Conservation (phyloP, 2,329 filamentous ascomycete genomes). For the Pseudovirgaria hyperparasitica region DNA sequence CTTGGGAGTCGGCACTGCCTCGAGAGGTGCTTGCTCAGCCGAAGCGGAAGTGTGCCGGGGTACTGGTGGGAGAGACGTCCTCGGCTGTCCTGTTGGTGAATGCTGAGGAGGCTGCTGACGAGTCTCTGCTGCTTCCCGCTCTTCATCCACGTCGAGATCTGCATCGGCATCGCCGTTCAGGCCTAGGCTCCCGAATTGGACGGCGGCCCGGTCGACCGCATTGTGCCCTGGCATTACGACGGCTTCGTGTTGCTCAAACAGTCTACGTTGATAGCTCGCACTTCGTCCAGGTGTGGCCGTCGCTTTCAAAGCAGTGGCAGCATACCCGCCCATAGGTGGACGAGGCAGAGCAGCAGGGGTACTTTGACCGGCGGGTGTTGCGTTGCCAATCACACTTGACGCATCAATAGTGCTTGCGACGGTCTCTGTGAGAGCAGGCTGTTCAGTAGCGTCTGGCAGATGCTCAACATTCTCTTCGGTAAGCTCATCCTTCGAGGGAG, state of each 20-base stretch:
- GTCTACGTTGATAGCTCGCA: conserved; percentile 70
- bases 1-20: conserved; percentile 38
- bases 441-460: conserved; percentile 61
- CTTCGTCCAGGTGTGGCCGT: conserved; percentile 48
- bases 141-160: conserved; percentile 68
- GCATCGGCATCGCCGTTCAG: conserved; percentile 59
- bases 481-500: conserved; percentile 66
- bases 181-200: conserved; percentile 94
- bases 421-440: conserved; percentile 66
- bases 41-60: conserved; percentile 30
- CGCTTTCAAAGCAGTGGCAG: conserved; percentile 71
- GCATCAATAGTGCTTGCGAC: conserved; percentile 82
- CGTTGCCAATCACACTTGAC: conserved; percentile 58
- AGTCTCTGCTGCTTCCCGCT: conserved; percentile 90
- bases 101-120: conserved; percentile 86
- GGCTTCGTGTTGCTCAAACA: conserved; percentile 91
- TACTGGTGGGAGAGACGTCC: conserved; percentile 73
- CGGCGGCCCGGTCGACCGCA: conserved; percentile 80
- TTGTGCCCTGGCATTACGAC: conserved; percentile 98
- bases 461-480: conserved; percentile 90
- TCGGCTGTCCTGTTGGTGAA: conserved; percentile 74
- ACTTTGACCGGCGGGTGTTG: conserved; percentile 23
- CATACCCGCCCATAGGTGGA: conserved; percentile 58
- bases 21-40: conserved; percentile 25
- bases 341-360: conserved; percentile 54